Percentiles rank a stretch among this genome's conserved stretches.
Evolutionary conservation across 176 grass and related monocot species (phyloP).

Genomic region (Panicum miliaceum): DNA sequence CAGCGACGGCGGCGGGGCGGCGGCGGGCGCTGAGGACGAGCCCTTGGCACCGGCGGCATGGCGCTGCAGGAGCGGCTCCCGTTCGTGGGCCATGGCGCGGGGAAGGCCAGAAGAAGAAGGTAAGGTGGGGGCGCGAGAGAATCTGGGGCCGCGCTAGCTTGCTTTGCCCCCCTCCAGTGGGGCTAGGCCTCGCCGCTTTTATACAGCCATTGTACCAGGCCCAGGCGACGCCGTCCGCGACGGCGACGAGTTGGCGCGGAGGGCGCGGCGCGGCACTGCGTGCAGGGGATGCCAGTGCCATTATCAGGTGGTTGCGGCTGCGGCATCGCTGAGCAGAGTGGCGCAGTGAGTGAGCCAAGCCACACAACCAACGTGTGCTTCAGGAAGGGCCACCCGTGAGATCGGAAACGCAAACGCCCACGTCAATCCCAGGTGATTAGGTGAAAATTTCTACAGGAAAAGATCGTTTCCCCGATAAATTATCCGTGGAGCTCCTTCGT

Average conservation of each 20-base stretch:
- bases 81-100: slow-evolving; percentile 42
- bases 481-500: neutral
- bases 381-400: neutral
- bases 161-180: neutral
- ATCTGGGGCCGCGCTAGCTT: neutral
- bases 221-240: too few species aligned
- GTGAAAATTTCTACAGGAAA: neutral
- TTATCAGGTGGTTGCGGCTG: neutral
- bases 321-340: neutral
- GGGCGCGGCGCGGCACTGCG: neutral
- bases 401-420: neutral
- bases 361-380: slow-evolving; percentile 36
- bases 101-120: neutral
- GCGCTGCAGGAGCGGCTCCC: slow-evolving; percentile 50
- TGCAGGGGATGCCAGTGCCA: neutral
- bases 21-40: neutral
- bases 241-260: neutral
- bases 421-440: neutral
- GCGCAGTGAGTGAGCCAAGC: slow-evolving; percentile 26
- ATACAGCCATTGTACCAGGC: slow-evolving; percentile 20
- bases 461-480: neutral
- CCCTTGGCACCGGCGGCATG: slow-evolving; percentile 28
- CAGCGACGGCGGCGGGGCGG: slow-evolving; percentile 43
- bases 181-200: neutral
- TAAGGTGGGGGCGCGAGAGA: neutral